phyloP scores from a whole-genome alignment of 2,329 filamentous ascomycete species.

The Penicillium griseofulvum region DNA sequence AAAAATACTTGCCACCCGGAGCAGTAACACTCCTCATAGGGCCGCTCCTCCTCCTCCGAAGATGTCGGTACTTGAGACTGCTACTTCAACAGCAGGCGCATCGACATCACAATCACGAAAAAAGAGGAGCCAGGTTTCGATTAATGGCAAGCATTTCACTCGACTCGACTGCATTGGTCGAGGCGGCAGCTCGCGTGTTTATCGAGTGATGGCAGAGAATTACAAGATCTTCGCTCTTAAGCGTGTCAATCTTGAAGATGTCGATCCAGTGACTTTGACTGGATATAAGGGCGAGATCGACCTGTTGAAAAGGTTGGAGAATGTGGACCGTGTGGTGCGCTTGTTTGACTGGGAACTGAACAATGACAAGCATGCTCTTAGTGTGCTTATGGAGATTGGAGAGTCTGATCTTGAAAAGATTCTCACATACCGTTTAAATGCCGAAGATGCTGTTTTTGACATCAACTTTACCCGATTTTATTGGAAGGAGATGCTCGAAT shows the following conservation, averaged over 20 bases:
- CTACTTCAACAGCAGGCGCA: constrained; percentile 78
- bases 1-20: constrained; percentile 52
- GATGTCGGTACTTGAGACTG: constrained; percentile 93
- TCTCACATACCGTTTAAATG: constrained; percentile 69
- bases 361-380: constrained; percentile 82
- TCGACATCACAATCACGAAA: constrained; percentile 70
- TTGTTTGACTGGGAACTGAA: constrained; percentile 93
- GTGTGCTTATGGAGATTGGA: constrained; percentile 94
- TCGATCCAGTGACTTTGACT: constrained; percentile 76
- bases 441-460: constrained; percentile 74
- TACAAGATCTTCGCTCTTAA: constrained; percentile 94
- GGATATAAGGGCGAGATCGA: constrained; percentile 97
- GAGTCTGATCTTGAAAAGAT: constrained; percentile 90
- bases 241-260: constrained; percentile 83
- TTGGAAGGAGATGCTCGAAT: constrained; percentile 99
- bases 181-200: constrained; percentile 91
- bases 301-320: constrained; percentile 73
- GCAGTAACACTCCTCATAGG: constrained; percentile 71
- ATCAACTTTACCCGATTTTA: constrained; percentile 92
- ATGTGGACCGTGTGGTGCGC: constrained; percentile 85
- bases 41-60: constrained; percentile 83
- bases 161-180: constrained; percentile 86
- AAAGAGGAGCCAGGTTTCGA: constrained; percentile 76
- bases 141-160: constrained; percentile 90
- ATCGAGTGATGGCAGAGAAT: constrained; percentile 94